These are phyloP conservation scores for Kappamyces sp. DNA, from an alignment of 192 early-diverging fungal genomes.

Conservation along the genomic window DNA sequence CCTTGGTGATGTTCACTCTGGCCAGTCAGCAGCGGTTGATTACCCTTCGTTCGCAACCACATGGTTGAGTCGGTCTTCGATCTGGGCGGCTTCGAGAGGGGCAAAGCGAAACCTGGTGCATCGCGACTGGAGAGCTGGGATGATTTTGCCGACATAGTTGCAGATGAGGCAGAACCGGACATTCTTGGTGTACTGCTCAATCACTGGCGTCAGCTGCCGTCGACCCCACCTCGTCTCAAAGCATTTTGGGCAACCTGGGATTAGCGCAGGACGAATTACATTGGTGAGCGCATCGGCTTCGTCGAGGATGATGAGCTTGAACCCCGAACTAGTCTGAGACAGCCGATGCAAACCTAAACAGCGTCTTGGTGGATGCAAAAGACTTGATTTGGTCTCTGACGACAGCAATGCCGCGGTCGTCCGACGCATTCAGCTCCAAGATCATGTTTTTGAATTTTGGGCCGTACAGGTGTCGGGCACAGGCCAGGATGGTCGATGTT, in stretches of 20 bases:
- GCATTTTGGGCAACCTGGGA: no score
- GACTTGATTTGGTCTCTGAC: slow-evolving; percentile 97
- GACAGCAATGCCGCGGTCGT: slow-evolving; percentile 96
- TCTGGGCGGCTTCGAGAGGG: slow-evolving; percentile 73
- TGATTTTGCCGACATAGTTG: slow-evolving; percentile 97
- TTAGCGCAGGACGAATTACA: slow-evolving; percentile 83
- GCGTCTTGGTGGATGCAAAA: slow-evolving; percentile 92
- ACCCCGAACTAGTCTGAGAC: slow-evolving; percentile 54
- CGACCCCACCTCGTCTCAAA: no score
- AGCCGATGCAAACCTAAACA: slow-evolving; percentile 57
- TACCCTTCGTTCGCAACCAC: slow-evolving; percentile 29
- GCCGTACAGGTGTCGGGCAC: slow-evolving; percentile 83
- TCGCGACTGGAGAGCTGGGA: slow-evolving; percentile 95
- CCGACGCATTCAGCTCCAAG: slow-evolving; percentile 95
- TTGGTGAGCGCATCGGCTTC: slow-evolving; percentile 97
- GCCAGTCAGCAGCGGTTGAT: not conserved
- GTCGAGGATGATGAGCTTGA: slow-evolving; percentile 95
- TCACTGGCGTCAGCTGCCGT: slow-evolving; percentile 57
- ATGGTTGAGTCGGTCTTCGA: slow-evolving; percentile 62
- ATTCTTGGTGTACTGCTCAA: slow-evolving; percentile 97
- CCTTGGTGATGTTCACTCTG: slow-evolving; percentile 71
- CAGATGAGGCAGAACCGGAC: slow-evolving; percentile 98
- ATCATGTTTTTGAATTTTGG: slow-evolving; percentile 79
- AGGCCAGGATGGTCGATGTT: slow-evolving; percentile 93
- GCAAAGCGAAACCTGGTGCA: slow-evolving; percentile 96